A percentile compares a stretch with the other conserved stretches of the same genome.
Conservation (phyloP, 108 stramenopile genomes). For the Aureococcus anophagefferens region DNA sequence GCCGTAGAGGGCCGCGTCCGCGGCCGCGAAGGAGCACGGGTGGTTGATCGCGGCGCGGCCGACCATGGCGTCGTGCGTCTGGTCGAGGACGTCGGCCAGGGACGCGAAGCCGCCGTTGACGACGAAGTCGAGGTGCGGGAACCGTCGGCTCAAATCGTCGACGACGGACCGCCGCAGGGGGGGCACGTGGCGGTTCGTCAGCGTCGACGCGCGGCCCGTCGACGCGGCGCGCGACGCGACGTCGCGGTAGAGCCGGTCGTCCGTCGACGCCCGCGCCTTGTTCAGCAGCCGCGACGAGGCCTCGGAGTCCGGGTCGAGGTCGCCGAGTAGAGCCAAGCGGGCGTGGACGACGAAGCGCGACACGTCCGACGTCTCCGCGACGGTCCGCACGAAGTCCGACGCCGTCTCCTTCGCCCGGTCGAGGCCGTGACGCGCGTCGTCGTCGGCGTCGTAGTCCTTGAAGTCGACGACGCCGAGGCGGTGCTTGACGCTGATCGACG, state of each 20-base stretch:
- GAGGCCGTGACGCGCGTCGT: no score
- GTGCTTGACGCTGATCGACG: conserved; percentile 22
- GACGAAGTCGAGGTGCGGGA: conserved; percentile 25
- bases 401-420: conserved; percentile 23
- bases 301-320: no score
- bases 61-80: conserved; percentile 28
- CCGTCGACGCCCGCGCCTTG: no score
- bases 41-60: conserved; percentile 43
- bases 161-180: conserved; percentile 31
- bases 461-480: conserved; percentile 34
- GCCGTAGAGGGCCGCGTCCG: conserved; percentile 20
- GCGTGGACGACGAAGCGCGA: conserved; percentile 28
- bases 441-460: conserved; percentile 12
- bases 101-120: conserved; percentile 34
- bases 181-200: conserved; percentile 34
- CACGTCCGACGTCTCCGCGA: conserved; percentile 2
- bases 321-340: conserved; percentile 30
- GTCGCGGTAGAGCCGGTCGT: no score
- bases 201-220: conserved; percentile 27
- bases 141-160: conserved; percentile 9
- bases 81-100: conserved; percentile 17
- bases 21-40: conserved; percentile 38
- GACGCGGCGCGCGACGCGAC: no score
- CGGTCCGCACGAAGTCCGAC: conserved; percentile 15
- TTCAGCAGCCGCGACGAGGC: no score